phyloP scores from a whole-genome alignment of 2,329 filamentous ascomycete genomes.

The Exophiala xenobiotica region DNA sequence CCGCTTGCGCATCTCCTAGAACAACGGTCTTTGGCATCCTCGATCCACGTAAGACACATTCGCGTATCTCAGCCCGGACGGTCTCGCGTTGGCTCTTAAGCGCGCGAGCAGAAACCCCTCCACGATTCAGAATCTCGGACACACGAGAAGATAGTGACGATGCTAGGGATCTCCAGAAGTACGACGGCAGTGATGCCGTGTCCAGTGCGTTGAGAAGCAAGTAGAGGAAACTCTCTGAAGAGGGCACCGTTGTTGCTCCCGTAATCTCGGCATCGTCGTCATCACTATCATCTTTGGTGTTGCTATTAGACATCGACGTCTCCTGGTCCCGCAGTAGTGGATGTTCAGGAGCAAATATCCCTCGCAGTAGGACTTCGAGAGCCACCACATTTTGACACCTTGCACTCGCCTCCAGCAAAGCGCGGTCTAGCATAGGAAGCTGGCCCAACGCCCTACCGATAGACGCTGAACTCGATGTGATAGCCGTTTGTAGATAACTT shows the following conservation, averaged over 20 bases:
- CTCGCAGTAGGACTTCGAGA: conserved; percentile 72
- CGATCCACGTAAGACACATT: conserved; percentile 78
- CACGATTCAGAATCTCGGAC: conserved; percentile 78
- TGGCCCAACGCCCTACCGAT: conserved; percentile 75
- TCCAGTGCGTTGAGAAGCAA: conserved; percentile 76
- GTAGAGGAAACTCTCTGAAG: conserved; percentile 56
- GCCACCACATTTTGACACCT: conserved; percentile 91
- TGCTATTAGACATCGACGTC: conserved; percentile 11
- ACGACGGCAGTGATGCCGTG: conserved; percentile 80
- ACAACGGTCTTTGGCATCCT: conserved; percentile 59
- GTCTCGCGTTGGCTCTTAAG: conserved; percentile 71
- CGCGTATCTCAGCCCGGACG: conserved; percentile 74
- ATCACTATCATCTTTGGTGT: conserved; percentile 35
- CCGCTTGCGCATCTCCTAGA: conserved; percentile 44
- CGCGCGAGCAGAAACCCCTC: conserved; percentile 80
- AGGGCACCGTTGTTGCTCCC: conserved; percentile 18
- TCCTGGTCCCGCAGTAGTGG: conserved; percentile 53
- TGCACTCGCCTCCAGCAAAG: conserved; percentile 75
- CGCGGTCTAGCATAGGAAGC: conserved; percentile 77
- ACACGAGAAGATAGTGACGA: conserved; percentile 73
- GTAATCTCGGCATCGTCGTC: conserved; percentile 10
- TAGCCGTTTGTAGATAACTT: conserved; percentile 74
- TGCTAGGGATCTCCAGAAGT: conserved; percentile 91
- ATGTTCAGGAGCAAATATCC: conserved; percentile 66
- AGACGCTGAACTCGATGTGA: conserved; percentile 74